Base-by-base conservation (phyloP, 1,139 yeast species). In the Starmera stellimalicola region DNA sequence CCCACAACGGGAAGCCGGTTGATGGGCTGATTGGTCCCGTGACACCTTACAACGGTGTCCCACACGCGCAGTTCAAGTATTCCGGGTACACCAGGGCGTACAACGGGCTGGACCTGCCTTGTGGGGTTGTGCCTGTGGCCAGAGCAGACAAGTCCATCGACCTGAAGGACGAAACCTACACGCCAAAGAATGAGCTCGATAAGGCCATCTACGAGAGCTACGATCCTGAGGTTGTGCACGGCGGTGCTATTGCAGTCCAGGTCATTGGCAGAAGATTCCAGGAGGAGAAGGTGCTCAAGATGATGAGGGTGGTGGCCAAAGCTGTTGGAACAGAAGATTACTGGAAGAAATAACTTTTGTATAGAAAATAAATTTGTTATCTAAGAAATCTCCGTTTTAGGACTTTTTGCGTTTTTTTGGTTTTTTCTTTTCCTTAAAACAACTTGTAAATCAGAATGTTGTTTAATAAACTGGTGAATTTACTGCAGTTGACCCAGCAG, bases 81-180 rank as follows among this genome's bases (percentile, higher is more conserved):
- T 47, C 40, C 26, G 53, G 51, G 3, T 76, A 73, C 54, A 76
- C 83, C 10, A 66, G 77, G 18, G 63, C 73, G 41, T 75, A 71
- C 58, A 77, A 77, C 50, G 57, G 71, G 6, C 51, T 73, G 27
- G 83, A 77, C 49, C 74, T 69, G 48, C 46, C 77, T 12, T 76
- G 69, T 12, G 77, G 79, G 26, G 64, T 69, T 2, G 53, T 75
- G 31, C 84, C 84, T 1, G 79, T 77, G 4, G 63, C 75, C 8
- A 57, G 64, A 41, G 68, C 66, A 9, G 63, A 66, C 40, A 54
- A 58, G 40, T 47, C 44, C 4, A 43, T 62, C 29, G 50, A 49
- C 10, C 36, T 38, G 6, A 39, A 37, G 23, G 47, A 44, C 14
- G 29, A 26, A 7, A 39, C 35, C 22, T 39, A 37, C 24, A 27